Evolutionary conservation across 1,139 yeast genomes (phyloP).

Genomic region (Trichomonascaceae sp.): DNA sequence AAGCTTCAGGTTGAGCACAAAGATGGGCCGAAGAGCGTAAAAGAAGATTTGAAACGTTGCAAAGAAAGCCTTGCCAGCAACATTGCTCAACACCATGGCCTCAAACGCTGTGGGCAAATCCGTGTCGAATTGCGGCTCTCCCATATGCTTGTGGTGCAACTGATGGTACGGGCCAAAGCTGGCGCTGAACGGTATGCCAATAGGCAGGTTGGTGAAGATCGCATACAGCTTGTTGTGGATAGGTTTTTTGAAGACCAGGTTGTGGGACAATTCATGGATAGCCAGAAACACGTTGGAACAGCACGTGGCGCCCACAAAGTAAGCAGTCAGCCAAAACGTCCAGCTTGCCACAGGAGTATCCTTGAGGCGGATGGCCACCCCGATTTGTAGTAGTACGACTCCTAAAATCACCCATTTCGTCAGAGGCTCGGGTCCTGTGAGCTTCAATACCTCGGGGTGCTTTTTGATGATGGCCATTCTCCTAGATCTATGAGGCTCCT

Average conservation of each 20-base stretch:
- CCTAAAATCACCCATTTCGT: constrained; percentile 62
- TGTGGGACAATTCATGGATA: constrained; percentile 79
- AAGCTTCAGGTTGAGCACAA: constrained; percentile 60
- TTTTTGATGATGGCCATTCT: constrained; percentile 59
- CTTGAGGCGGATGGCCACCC: constrained; percentile 47
- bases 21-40: constrained; percentile 85
- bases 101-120: constrained; percentile 76
- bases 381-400: constrained; percentile 54
- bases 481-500: constrained; percentile 70
- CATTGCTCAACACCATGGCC: constrained; percentile 57
- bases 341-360: constrained; percentile 40
- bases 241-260: constrained; percentile 72
- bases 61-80: constrained; percentile 79
- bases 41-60: constrained; percentile 83
- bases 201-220: constrained; percentile 67
- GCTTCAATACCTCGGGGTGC: constrained; percentile 67
- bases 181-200: constrained; percentile 83
- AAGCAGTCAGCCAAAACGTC: constrained; percentile 51
- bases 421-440: constrained; percentile 76
- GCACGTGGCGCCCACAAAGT: constrained; percentile 73
- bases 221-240: constrained; percentile 65
- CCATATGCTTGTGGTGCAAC: constrained; percentile 79
- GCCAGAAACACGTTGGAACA: constrained; percentile 77
- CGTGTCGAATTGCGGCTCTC: constrained; percentile 76
- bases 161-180: constrained; percentile 88